Conservation (phyloP, 495 filamentous ascomycete species). For the Aspergillus carlsbadensis region DNA sequence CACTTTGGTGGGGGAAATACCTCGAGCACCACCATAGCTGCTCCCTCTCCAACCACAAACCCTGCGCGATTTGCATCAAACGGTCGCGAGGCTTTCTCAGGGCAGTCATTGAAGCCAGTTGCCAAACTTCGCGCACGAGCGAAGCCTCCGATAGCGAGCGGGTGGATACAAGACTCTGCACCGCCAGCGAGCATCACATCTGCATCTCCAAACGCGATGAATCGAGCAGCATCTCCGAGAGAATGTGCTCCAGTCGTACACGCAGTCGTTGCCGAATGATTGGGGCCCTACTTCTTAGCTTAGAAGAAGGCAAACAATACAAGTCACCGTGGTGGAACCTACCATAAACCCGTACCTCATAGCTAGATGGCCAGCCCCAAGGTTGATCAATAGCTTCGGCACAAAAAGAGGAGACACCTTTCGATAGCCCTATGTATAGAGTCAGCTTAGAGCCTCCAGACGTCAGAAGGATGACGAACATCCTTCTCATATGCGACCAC, state of each 20-base stretch:
- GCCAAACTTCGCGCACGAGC: slow-evolving; percentile 81
- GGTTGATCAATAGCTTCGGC: slow-evolving; percentile 87
- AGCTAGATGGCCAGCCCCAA: slow-evolving; percentile 90
- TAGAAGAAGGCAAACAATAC: background rate
- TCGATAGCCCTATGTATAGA: slow-evolving; percentile 69
- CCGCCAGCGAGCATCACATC: slow-evolving; percentile 94
- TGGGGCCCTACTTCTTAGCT: slow-evolving; percentile 80
- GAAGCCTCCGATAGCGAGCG: slow-evolving; percentile 88
- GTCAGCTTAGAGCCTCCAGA: background rate
- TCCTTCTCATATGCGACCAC: slow-evolving; percentile 72
- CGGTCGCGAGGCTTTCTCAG: slow-evolving; percentile 72
- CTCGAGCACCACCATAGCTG: slow-evolving; percentile 83
- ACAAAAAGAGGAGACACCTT: slow-evolving; percentile 94
- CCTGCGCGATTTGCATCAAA: slow-evolving; percentile 82
- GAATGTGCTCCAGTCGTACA: slow-evolving; percentile 95
- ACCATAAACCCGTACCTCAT: slow-evolving; percentile 88
- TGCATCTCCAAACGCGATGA: slow-evolving; percentile 87
- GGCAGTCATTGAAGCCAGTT: slow-evolving; percentile 74
- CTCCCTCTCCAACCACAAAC: slow-evolving; percentile 93
- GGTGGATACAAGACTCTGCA: slow-evolving; percentile 93
- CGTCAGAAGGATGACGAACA: slow-evolving; percentile 44
- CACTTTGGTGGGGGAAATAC: slow-evolving; percentile 27
- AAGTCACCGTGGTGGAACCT: background rate
- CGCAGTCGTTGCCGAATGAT: slow-evolving; percentile 87
- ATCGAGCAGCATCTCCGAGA: slow-evolving; percentile 86